These are phyloP conservation scores for Cercospora nicotianae DNA, from an alignment of 2,329 filamentous ascomycete genomes.

Conservation along the genomic window DNA sequence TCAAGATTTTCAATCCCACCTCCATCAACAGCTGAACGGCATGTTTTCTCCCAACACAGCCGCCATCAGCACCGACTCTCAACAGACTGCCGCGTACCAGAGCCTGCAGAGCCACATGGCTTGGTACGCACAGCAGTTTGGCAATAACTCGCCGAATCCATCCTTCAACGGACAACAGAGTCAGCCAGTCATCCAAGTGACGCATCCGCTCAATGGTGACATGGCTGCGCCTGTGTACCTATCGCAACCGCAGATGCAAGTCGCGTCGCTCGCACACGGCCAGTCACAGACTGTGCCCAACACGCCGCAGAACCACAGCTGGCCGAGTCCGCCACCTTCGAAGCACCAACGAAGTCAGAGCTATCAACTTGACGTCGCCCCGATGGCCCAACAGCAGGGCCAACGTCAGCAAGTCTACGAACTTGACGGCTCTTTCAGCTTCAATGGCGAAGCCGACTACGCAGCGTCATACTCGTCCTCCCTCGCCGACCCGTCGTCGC, in stretches of 20 bases:
- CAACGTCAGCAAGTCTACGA: slow-evolving; percentile 36
- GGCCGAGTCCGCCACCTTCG: slow-evolving; percentile 38
- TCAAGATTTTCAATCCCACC: slow-evolving; percentile 45
- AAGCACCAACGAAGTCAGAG: slow-evolving; percentile 40
- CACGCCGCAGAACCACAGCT: slow-evolving; percentile 45
- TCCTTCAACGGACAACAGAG: slow-evolving; percentile 18
- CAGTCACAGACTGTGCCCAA: slow-evolving; percentile 53
- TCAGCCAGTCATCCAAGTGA: slow-evolving; percentile 28
- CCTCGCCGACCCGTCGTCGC: slow-evolving; percentile 49
- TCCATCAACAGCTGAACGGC: slow-evolving; percentile 55
- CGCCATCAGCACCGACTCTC: slow-evolving; percentile 25
- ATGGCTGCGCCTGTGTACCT: slow-evolving; percentile 28
- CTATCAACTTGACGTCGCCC: slow-evolving; percentile 53
- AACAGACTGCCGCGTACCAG: slow-evolving; percentile 30
- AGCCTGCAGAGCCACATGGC: slow-evolving; percentile 35
- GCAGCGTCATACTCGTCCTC: slow-evolving; percentile 53
- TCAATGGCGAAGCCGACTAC: slow-evolving; percentile 46
- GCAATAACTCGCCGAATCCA: slow-evolving; percentile 24
- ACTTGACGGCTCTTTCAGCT: slow-evolving; percentile 38
- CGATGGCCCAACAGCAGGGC: slow-evolving; percentile 50
- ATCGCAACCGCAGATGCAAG: slow-evolving; percentile 32
- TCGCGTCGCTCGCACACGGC: slow-evolving; percentile 35
- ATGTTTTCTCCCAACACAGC: slow-evolving; percentile 31
- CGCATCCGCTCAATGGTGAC: slow-evolving; percentile 22
- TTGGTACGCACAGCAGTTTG: slow-evolving; percentile 35